A percentile compares a stretch with the other conserved stretches of the same genome.
These are phyloP conservation scores for Linnemannia elongata DNA, from an alignment of 192 early-diverging fungal species.

Conservation along the genomic window DNA sequence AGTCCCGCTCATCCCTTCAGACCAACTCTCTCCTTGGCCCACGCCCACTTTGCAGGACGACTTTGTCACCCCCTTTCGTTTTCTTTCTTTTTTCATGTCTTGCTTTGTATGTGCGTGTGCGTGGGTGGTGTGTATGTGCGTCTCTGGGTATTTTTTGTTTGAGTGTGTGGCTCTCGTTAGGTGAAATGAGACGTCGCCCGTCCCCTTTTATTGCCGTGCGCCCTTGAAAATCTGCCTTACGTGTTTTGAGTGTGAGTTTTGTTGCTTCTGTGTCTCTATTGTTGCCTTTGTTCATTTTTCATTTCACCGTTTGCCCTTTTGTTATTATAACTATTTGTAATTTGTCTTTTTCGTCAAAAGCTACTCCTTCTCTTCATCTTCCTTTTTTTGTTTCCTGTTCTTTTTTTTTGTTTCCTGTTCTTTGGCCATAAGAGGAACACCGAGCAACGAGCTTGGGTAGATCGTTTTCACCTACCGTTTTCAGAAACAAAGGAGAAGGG, in stretches of 20 bases:
- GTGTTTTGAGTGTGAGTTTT: no score
- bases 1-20: neutral
- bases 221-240: no score
- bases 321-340: no score
- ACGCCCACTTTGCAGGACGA: conserved; percentile 1
- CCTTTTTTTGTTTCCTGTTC: neutral
- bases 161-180: neutral
- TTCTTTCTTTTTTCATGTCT: no score
- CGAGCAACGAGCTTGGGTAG: neutral
- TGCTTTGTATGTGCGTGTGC: no score
- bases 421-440: neutral
- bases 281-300: no score
- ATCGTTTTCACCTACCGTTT: neutral
- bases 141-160: no score
- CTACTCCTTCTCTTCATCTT: neutral
- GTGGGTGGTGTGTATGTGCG: neutral
- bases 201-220: no score
- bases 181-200: neutral
- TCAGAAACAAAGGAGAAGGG: neutral
- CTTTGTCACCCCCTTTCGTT: conserved; percentile 1
- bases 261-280: no score
- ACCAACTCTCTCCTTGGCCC: neutral
- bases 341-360: neutral
- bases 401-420: neutral
- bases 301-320: no score